Base-by-base conservation (phyloP, 352 stramenopile species). In the Phytophthora sansomeana region DNA sequence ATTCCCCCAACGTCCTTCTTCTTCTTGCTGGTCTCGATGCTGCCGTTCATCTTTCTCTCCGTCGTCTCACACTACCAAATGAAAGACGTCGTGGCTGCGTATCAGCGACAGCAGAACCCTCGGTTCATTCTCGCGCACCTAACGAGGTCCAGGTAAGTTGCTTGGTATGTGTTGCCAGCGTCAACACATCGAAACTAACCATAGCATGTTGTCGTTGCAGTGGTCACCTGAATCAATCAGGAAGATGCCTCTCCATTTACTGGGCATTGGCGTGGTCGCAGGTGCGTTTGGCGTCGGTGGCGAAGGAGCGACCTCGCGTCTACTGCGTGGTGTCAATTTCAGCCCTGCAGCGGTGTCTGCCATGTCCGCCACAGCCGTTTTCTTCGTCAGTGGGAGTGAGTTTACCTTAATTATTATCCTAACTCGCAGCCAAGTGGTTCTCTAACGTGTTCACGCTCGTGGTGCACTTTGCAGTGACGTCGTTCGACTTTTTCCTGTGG, bases 261-360 rank as follows among this genome's bases (percentile, higher is more conserved):
- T 92, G 35, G 78, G 96, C 4, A 95, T 93, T 29, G 95, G 95
- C 6, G 81, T 96, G 46, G 86, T 95, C 72, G 92, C 89, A n/a
- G 93, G 93, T 30, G 82, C 97, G 63, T 98, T 98, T 69, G 95
- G 95, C 17, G 83, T 98, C 6, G 91, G 90, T 26, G 91, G 90
- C 47, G 93, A 92, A 50, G 96, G 96, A 38, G 83, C 97, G n/a
- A 96, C 87, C 49, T 92, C 92, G 6, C 86, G 89, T 1, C 75
- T 98, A 19, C 90, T 98, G 82, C 82, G 98, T 16, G 80, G 87
- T 19, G 89, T 98, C 72, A 93, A 93, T 41, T 85, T 98, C 13
- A 60, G 77, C 28, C 82, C 84, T 29, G 67, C 67, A 52, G 72
- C 81, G 74, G 82, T 86, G 16, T 93, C 85, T 4, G 88, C 91